phyloP scores from a whole-genome alignment of 164 flowering plant species.

The Sedum album region DNA sequence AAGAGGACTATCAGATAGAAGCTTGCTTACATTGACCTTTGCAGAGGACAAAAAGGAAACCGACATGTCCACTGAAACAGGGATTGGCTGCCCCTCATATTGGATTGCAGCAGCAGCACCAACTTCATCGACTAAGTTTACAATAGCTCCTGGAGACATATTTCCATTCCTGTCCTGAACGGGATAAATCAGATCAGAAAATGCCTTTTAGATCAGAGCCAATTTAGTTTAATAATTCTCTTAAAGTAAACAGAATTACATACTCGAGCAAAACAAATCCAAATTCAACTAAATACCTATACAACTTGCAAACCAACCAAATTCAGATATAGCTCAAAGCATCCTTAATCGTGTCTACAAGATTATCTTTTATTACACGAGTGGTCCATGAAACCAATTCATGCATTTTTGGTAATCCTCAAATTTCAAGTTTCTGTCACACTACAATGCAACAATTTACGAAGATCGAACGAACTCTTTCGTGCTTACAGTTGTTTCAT shows the following conservation, averaged over 20 bases:
- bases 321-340: too few species aligned
- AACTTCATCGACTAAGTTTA: conserved; percentile 61
- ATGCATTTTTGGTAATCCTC: too few species aligned
- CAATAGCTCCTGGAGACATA: conserved; percentile 61
- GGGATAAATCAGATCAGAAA: neutral
- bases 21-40: neutral
- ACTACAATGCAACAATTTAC: too few species aligned
- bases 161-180: conserved; percentile 62
- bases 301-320: too few species aligned
- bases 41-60: neutral
- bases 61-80: neutral
- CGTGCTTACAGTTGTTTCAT: neutral
- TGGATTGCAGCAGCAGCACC: conserved; percentile 39
- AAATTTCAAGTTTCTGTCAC: too few species aligned
- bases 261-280: neutral
- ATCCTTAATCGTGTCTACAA: neutral
- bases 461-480: too few species aligned
- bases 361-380: neutral
- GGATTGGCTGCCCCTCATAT: neutral
- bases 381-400: too few species aligned
- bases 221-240: too few species aligned
- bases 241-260: neutral
- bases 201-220: too few species aligned
- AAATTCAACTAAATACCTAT: neutral
- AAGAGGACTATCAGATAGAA: too few species aligned